phyloP scores from a whole-genome alignment of 306 rosid species.

The Vigna unguiculata region DNA sequence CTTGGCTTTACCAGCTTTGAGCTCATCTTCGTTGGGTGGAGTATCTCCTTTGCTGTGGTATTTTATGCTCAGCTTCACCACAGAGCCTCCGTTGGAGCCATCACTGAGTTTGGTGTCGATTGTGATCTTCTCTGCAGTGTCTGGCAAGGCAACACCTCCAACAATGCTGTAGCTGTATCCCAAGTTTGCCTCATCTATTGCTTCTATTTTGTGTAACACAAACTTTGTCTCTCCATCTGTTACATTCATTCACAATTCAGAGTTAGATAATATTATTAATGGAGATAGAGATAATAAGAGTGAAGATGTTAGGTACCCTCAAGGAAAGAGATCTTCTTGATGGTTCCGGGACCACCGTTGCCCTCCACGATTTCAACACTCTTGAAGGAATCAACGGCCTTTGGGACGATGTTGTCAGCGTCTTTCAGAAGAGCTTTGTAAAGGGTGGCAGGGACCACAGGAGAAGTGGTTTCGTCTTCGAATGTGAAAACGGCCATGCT shows the following conservation, averaged over 20 bases:
- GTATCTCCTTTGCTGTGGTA: neutral
- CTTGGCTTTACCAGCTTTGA: slow-evolving; percentile 46
- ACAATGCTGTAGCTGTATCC: slow-evolving; percentile 52
- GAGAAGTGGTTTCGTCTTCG: slow-evolving; percentile 47
- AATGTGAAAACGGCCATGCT: slow-evolving; percentile 63
- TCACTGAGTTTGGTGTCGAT: slow-evolving; percentile 40
- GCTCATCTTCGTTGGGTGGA: neutral
- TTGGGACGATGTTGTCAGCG: neutral
- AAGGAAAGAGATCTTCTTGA: neutral
- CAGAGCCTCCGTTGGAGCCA: slow-evolving; percentile 48
- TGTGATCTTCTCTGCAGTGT: slow-evolving; percentile 42
- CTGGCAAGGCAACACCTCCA: slow-evolving; percentile 44
- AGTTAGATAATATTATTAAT: too few relatives aligned
- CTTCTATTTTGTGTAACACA: slow-evolving; percentile 50
- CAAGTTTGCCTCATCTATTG: slow-evolving; percentile 41
- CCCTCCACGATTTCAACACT: neutral
- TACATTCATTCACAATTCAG: too few relatives aligned
- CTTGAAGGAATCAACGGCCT: neutral
- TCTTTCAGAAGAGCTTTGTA: slow-evolving; percentile 48
- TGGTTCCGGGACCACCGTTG: slow-evolving; percentile 13
- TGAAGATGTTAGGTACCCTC: neutral
- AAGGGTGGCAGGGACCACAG: slow-evolving; percentile 49
- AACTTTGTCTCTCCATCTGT: slow-evolving; percentile 43
- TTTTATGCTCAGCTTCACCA: neutral
- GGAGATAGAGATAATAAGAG: too few relatives aligned